Conservation (phyloP, 75 land plant genomes). For the Gnetum montanum region DNA sequence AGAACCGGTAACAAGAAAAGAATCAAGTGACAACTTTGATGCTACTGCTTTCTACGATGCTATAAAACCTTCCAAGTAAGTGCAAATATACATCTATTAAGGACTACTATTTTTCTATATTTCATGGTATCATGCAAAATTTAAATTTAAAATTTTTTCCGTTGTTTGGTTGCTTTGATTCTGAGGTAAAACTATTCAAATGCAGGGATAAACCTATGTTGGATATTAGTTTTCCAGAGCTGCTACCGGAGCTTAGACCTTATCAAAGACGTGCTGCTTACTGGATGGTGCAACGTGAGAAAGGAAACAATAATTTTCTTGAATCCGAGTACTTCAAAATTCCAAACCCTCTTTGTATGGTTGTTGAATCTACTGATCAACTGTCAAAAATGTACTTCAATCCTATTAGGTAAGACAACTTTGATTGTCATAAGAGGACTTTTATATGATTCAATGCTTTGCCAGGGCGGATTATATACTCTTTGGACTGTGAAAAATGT, state of each 20-base stretch:
- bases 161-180: slow-evolving; percentile 1
- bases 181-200: neutral
- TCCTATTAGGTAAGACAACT: slow-evolving; percentile 81
- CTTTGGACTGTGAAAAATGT: slow-evolving; percentile 39
- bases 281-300: slow-evolving; percentile 93
- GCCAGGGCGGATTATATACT: too few species aligned
- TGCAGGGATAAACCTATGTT: slow-evolving; percentile 53
- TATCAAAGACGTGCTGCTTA: slow-evolving; percentile 88
- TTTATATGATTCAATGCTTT: too few species aligned
- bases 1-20: slow-evolving; percentile 2
- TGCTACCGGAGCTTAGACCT: slow-evolving; percentile 73
- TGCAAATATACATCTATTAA: neutral
- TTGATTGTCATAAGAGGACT: too few species aligned
- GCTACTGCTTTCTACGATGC: slow-evolving; percentile 77
- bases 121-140: neutral
- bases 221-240: slow-evolving; percentile 43
- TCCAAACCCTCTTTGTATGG: slow-evolving; percentile 54
- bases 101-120: neutral
- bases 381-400: slow-evolving; percentile 60
- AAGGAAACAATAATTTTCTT: neutral
- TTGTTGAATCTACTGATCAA: slow-evolving; percentile 43
- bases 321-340: slow-evolving; percentile 4
- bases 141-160: neutral
- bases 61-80: slow-evolving; percentile 76
- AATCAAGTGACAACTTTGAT: slow-evolving; percentile 47